These are phyloP conservation scores for Arabis alpina DNA, from an alignment of 345 rosid genomes.

Conservation along the genomic window DNA sequence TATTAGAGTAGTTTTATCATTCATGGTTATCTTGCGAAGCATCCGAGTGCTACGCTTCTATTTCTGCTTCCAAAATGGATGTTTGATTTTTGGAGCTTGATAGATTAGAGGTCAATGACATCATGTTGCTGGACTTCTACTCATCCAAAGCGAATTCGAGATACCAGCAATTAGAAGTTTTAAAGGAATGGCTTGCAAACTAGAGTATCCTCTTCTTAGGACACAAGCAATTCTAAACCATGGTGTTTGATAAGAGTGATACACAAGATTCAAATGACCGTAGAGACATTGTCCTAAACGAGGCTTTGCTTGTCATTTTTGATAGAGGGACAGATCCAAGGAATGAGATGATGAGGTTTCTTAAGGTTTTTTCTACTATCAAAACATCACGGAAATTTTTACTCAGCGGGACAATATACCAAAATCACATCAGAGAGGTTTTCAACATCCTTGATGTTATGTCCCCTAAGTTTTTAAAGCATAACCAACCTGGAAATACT, in stretches of 20 bases:
- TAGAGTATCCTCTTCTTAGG: constrained; percentile 69
- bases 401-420: constrained; percentile 67
- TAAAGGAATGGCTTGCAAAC: constrained; percentile 60
- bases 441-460: constrained; percentile 66
- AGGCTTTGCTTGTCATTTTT: constrained; percentile 55
- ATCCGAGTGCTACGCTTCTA: constrained; percentile 58
- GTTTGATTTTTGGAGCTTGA: constrained; percentile 45
- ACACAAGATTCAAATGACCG: constrained; percentile 39
- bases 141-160: constrained; percentile 51
- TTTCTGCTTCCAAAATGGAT: constrained; percentile 70
- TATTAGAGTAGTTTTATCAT: too few relatives aligned
- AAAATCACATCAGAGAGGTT: constrained; percentile 69
- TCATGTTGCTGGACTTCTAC: constrained; percentile 56
- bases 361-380: constrained; percentile 50
- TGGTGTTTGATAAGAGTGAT: constrained; percentile 50
- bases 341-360: constrained; percentile 67
- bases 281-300: constrained; percentile 58
- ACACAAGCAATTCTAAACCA: constrained; percentile 61
- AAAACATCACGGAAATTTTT: constrained; percentile 65
- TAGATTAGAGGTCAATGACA: too few relatives aligned
- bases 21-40: constrained; percentile 26
- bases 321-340: constrained; percentile 58
- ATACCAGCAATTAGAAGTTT: constrained; percentile 62
- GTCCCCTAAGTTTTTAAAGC: constrained; percentile 33
- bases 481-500: neutral